These are phyloP conservation scores for Flaveria brownii DNA, from an alignment of 129 eudicot genomes.

Conservation along the genomic window DNA sequence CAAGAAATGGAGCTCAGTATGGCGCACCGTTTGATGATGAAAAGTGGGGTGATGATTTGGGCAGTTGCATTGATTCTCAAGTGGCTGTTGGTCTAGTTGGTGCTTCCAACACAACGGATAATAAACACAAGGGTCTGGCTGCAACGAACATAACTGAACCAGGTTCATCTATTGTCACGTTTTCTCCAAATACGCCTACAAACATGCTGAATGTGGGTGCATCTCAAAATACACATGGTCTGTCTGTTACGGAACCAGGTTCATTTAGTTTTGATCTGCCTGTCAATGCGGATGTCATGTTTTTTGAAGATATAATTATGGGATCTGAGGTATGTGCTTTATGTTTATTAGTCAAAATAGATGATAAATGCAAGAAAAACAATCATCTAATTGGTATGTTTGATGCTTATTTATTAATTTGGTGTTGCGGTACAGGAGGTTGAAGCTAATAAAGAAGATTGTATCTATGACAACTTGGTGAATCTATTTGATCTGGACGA, in stretches of 20 bases:
- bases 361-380: slow-evolving; percentile 9
- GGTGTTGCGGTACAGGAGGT: slow-evolving; percentile 20
- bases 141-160: slow-evolving; percentile 23
- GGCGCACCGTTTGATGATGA: slow-evolving; percentile 82
- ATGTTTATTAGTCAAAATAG: not conserved
- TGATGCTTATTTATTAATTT: slow-evolving; percentile 11
- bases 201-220: not conserved
- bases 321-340: slow-evolving; percentile 18
- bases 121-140: slow-evolving; percentile 22
- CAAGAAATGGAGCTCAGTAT: slow-evolving; percentile 73
- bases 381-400: not conserved
- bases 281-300: not conserved
- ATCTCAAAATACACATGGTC: not conserved
- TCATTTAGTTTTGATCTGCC: slow-evolving; percentile 21
- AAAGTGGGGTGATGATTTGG: slow-evolving; percentile 58
- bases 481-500: slow-evolving; percentile 30
- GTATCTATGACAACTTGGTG: slow-evolving; percentile 14
- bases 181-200: slow-evolving; percentile 8
- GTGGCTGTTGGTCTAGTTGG: slow-evolving; percentile 28
- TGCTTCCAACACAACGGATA: slow-evolving; percentile 4
- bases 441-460: slow-evolving; percentile 17
- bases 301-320: slow-evolving; percentile 30
- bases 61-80: slow-evolving; percentile 25
- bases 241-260: slow-evolving; percentile 28
- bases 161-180: slow-evolving; percentile 35